Evolutionary conservation across 179 eudicot species (phyloP), one percentile per base, ranked within the genome.

Genomic region (Silene noctiflora): DNA sequence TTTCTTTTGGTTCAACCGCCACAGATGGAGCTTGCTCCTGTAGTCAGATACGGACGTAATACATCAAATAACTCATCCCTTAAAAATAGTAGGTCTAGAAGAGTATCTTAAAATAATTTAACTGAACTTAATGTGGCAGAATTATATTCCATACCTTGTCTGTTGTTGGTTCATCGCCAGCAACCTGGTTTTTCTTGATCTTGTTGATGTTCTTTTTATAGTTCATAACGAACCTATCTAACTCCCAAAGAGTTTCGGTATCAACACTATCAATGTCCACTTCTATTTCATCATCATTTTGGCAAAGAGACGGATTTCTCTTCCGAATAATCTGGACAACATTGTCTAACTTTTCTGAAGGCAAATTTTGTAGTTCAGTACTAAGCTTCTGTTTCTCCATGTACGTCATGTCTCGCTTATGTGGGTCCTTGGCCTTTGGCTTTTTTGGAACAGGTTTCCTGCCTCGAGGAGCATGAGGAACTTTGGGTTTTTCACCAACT

Each of bases 241-340:
- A 80, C 78, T 85, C 88, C 88, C 88, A 85, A 51, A 85, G 84
- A 65, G 88, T 85, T 75, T 85, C 86, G 25, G 68, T 85, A 76
- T 85, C 88, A 70, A 85, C 83, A 69, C 83, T 85, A 79, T 85
- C 88, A 81, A 85, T 85, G 83, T 85, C 88, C 27, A 85, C 84
- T 73, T 85, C 88, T 60, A 85, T 85, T 70, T 85, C 88, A 65
- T 83, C 88, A 27, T 83, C 88, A 61, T 83, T 81, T 79, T 83
- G 88, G 75, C 86, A 83, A 71, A 85, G 77, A 14, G 83, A 81
- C 29, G 88, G 88, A 51, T 83, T 83, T 72, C 88, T 83, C 72
- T 85, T 85, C 77, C 81, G 77, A 58, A 85, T 85, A 21, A 85
- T 83, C 81, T 81, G 86, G 53, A 85, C 82, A 69, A 85, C 88